Evolutionary conservation across 2,329 filamentous ascomycete genomes (phyloP).

Genomic region (Pleoardoris graminearum): DNA sequence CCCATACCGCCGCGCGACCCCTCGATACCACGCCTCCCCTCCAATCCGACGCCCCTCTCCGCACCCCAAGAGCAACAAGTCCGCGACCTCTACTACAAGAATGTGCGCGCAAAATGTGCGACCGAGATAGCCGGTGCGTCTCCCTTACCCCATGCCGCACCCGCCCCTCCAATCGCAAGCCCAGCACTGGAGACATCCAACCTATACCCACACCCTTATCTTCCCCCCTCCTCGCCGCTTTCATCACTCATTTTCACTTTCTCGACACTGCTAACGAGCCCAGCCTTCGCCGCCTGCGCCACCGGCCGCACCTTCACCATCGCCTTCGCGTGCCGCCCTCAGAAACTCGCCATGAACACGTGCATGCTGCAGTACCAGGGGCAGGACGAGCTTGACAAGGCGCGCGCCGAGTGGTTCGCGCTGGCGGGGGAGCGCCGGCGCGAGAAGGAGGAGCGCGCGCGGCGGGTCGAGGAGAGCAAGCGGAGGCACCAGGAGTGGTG

Average conservation of each 20-base stretch:
- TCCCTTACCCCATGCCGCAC: neutral
- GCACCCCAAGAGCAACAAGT: conserved; percentile 69
- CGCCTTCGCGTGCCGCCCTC: conserved; percentile 79
- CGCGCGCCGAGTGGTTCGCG: conserved; percentile 91
- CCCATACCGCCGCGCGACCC: no score
- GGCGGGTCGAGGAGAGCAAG: conserved; percentile 51
- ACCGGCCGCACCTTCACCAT: conserved; percentile 83
- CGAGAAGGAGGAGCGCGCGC: conserved; percentile 63
- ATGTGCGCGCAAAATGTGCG: conserved; percentile 78
- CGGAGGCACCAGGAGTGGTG: conserved; percentile 57
- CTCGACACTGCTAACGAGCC: conserved; percentile 9
- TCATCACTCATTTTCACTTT: no score
- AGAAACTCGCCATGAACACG: conserved; percentile 85
- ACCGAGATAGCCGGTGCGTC: conserved; percentile 58
- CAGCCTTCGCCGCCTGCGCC: conserved; percentile 91
- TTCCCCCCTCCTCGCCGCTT: neutral
- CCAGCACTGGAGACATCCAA: neutral
- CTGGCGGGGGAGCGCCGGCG: conserved; percentile 70
- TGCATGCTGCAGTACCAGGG: conserved; percentile 92
- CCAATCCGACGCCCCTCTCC: conserved; percentile 69
- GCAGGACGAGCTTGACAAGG: conserved; percentile 80
- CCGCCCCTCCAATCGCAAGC: neutral
- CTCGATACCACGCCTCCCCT: conserved; percentile 23
- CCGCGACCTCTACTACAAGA: conserved; percentile 76
- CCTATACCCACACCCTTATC: neutral